phyloP scores from a whole-genome alignment of 495 filamentous ascomycete species.

The Trypethelium eluteriae region DNA sequence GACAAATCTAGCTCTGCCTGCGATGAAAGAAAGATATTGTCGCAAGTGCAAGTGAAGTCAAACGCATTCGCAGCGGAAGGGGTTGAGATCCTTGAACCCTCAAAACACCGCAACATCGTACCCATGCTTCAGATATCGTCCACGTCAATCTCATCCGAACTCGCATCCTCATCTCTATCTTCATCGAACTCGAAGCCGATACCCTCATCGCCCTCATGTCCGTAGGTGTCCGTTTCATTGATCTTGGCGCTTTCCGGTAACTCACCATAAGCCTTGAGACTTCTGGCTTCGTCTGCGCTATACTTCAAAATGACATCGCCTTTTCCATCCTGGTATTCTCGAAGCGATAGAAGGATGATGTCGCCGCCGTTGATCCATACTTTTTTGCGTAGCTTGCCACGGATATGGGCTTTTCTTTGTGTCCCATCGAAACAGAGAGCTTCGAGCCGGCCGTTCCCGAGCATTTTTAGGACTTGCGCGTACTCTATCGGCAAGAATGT shows the following conservation, averaged over 20 bases:
- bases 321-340: slow-evolving; percentile 98
- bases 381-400: slow-evolving; percentile 97
- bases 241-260: slow-evolving; percentile 97
- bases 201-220: slow-evolving; percentile 62
- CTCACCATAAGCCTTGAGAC: slow-evolving; percentile 92
- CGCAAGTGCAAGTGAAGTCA: not conserved
- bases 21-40: not conserved
- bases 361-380: slow-evolving; percentile 92
- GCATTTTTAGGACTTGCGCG: slow-evolving; percentile 97
- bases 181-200: slow-evolving; percentile 82
- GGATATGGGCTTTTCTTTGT: slow-evolving; percentile 75
- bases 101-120: not conserved
- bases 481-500: slow-evolving; percentile 56
- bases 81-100: not conserved
- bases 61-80: not conserved
- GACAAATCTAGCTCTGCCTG: not conserved
- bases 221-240: slow-evolving; percentile 96
- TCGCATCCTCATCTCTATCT: slow-evolving; percentile 34
- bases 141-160: slow-evolving; percentile 58
- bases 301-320: slow-evolving; percentile 99
- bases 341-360: slow-evolving; percentile 92
- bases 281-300: slow-evolving; percentile 90
- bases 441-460: slow-evolving; percentile 94
- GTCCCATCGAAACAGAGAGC: slow-evolving; percentile 95
- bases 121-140: slow-evolving; percentile 56